These are phyloP conservation scores for Phytophthora aleatoria DNA, from an alignment of 352 stramenopile species.

Conservation along the genomic window DNA sequence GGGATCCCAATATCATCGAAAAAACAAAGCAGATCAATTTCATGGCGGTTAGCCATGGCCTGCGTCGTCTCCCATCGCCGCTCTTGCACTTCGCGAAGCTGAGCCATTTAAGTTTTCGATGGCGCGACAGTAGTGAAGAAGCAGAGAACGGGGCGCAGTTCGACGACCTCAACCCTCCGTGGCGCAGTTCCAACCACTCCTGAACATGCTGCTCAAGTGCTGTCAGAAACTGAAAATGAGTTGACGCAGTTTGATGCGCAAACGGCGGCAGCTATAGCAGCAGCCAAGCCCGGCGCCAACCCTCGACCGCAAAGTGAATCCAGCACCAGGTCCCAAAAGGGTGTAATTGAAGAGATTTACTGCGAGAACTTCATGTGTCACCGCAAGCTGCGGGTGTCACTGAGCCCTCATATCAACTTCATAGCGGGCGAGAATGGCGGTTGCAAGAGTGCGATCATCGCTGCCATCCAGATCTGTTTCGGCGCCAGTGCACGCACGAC, in stretches of 20 bases:
- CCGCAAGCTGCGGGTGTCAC: slow-evolving; percentile 87
- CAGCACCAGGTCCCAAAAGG: slow-evolving; percentile 51
- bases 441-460: slow-evolving; percentile 97
- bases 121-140: background rate
- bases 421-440: slow-evolving; percentile 94
- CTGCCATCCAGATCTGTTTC: slow-evolving; percentile 97
- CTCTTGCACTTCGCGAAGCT: background rate
- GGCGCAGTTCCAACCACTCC: background rate
- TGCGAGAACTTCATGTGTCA: slow-evolving; percentile 99
- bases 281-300: background rate
- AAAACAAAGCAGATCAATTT: too few relatives aligned
- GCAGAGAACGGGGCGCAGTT: background rate
- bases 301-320: background rate
- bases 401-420: slow-evolving; percentile 87
- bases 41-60: too few relatives aligned
- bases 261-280: background rate
- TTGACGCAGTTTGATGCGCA: background rate
- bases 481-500: slow-evolving; percentile 93
- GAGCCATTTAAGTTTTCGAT: background rate
- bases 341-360: slow-evolving; percentile 95
- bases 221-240: background rate
- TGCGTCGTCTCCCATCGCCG: background rate
- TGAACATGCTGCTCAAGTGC: background rate
- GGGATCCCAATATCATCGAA: too few relatives aligned
- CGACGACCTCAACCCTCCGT: background rate